Evolutionary conservation across 345 rosid species (phyloP).

Genomic region (Odontarrhena argentea): DNA sequence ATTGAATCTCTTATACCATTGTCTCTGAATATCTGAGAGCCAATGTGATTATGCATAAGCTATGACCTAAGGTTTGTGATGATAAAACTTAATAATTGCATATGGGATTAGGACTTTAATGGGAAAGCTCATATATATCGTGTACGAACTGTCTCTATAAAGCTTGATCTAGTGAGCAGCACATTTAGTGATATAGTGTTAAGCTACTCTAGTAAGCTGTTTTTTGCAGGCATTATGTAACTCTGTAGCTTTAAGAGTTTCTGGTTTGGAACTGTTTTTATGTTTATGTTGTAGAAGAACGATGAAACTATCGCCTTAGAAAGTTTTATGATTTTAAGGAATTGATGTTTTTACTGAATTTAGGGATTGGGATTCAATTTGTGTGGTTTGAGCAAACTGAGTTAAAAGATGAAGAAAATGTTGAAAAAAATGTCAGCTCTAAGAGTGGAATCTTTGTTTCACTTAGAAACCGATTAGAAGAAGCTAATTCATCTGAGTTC

Average conservation of each 20-base stretch:
- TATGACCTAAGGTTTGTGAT: neutral
- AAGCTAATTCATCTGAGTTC: no score
- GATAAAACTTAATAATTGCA: neutral
- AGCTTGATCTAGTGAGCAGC: slow-evolving; percentile 15
- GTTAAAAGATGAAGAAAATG: no score
- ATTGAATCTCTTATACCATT: slow-evolving; percentile 1
- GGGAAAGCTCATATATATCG: neutral
- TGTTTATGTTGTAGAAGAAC: neutral
- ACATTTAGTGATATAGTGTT: neutral
- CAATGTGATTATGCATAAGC: slow-evolving; percentile 1
- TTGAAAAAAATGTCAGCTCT: no score
- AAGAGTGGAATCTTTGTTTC: no score
- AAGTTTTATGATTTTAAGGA: neutral
- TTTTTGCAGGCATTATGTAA: neutral
- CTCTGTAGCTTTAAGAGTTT: neutral
- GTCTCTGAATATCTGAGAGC: neutral
- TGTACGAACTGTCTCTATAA: neutral
- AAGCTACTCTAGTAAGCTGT: neutral
- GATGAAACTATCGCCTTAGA: neutral
- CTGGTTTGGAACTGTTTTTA: neutral
- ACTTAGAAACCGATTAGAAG: no score
- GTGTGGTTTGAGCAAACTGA: no score
- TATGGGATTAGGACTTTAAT: neutral
- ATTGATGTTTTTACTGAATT: neutral
- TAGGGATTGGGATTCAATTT: no score